Evolutionary conservation across 2,329 filamentous ascomycete species (phyloP).

Genomic region (Juglanconis sp.): DNA sequence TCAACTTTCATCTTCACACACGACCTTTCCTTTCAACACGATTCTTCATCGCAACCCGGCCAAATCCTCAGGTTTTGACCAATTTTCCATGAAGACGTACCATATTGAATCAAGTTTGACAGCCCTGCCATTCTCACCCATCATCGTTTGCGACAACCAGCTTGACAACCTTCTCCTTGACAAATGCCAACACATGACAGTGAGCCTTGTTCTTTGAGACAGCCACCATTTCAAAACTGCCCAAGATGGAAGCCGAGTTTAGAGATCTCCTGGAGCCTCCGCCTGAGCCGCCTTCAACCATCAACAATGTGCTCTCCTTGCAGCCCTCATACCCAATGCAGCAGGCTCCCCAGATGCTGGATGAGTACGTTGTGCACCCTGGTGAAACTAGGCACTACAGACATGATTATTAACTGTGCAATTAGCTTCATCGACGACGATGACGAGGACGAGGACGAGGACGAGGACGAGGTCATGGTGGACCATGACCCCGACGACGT

Average conservation of each 20-base stretch:
- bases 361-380: conserved; percentile 7
- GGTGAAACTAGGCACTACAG: background rate
- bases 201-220: background rate
- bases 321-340: background rate
- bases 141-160: too few species aligned
- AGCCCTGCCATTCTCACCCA: too few species aligned
- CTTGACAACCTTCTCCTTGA: background rate
- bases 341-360: background rate
- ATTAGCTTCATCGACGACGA: conserved; percentile 17
- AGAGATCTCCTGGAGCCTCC: conserved; percentile 1
- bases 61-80: too few species aligned
- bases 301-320: conserved; percentile 15
- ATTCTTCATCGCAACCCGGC: too few species aligned
- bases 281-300: conserved; percentile 8
- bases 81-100: too few species aligned
- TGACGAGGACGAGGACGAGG: conserved; percentile 17
- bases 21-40: too few species aligned
- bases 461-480: conserved; percentile 22
- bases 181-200: background rate
- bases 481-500: conserved; percentile 26
- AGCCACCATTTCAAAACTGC: background rate
- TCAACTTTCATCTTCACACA: too few species aligned
- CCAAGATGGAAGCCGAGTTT: conserved; percentile 15
- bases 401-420: background rate
- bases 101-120: too few species aligned